phyloP scores from a whole-genome alignment of 257 asterid species.

The Scutellaria minor region DNA sequence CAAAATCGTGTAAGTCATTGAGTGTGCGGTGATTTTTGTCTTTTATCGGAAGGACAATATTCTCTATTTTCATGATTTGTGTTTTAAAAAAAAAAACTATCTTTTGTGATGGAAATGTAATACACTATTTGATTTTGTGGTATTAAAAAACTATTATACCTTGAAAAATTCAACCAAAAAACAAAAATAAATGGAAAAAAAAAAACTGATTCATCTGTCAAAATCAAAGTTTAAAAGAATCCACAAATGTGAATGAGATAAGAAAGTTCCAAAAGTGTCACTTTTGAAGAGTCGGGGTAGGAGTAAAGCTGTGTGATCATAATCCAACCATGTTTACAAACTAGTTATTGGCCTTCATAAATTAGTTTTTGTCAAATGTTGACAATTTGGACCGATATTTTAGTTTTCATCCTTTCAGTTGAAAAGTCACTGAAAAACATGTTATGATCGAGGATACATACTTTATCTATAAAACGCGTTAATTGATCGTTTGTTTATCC shows the following conservation, averaged over 20 bases:
- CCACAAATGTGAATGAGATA: neutral
- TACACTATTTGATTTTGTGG: too few relatives aligned
- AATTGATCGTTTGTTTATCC: too few relatives aligned
- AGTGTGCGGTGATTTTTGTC: too few relatives aligned
- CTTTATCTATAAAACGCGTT: neutral
- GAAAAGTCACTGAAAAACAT: neutral
- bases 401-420: neutral
- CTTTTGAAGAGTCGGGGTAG: conserved; percentile 32
- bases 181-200: neutral
- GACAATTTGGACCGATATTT: conserved; percentile 31
- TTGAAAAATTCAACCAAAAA: too few relatives aligned
- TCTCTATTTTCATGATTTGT: too few relatives aligned
- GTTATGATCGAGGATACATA: neutral
- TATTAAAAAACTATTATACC: too few relatives aligned
- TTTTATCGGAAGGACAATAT: too few relatives aligned
- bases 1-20: too few relatives aligned
- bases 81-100: too few relatives aligned
- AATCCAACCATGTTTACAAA: conserved; percentile 15
- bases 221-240: conserved; percentile 20
- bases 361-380: conserved; percentile 26
- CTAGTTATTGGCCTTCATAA: conserved; percentile 21
- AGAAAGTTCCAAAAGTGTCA: conserved; percentile 37
- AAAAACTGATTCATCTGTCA: neutral
- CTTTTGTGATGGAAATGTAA: too few relatives aligned
- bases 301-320: conserved; percentile 17